Evolutionary conservation across 129 eudicot species (phyloP).

Genomic region (Helianthus annuus): DNA sequence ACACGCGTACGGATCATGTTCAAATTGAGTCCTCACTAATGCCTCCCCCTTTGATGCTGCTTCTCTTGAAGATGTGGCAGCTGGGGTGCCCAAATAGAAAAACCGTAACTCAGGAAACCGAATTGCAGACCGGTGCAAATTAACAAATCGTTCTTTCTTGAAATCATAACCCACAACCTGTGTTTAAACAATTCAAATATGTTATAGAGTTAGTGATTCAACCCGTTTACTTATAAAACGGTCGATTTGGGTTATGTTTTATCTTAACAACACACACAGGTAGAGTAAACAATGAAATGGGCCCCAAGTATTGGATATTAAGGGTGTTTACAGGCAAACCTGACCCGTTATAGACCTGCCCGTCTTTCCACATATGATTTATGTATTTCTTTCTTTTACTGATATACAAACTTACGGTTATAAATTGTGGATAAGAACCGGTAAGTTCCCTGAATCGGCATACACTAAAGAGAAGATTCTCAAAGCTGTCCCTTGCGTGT

Average conservation of each 20-base stretch:
- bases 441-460: conserved; percentile 97
- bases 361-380: background rate
- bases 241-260: background rate
- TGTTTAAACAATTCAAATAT: conserved; percentile 6
- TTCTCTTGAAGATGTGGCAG: conserved; percentile 65
- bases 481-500: conserved; percentile 95
- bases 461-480: conserved; percentile 89
- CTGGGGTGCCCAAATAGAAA: conserved; percentile 74
- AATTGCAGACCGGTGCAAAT: conserved; percentile 82
- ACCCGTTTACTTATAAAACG: background rate
- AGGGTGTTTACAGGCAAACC: background rate
- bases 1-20: conserved; percentile 84
- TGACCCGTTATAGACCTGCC: background rate
- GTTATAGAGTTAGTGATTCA: background rate
- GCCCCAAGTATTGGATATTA: background rate
- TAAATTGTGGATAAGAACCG: conserved; percentile 81
- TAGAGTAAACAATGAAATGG: background rate
- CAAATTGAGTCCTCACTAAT: conserved; percentile 78
- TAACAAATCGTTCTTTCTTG: conserved; percentile 76
- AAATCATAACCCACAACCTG: conserved; percentile 96
- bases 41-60: conserved; percentile 92
- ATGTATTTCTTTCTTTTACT: background rate
- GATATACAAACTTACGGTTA: conserved; percentile 55
- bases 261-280: background rate
- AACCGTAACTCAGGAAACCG: conserved; percentile 71